Conservation (phyloP, 1,284 basidiomycete species). For the Trichosporon sp. region DNA sequence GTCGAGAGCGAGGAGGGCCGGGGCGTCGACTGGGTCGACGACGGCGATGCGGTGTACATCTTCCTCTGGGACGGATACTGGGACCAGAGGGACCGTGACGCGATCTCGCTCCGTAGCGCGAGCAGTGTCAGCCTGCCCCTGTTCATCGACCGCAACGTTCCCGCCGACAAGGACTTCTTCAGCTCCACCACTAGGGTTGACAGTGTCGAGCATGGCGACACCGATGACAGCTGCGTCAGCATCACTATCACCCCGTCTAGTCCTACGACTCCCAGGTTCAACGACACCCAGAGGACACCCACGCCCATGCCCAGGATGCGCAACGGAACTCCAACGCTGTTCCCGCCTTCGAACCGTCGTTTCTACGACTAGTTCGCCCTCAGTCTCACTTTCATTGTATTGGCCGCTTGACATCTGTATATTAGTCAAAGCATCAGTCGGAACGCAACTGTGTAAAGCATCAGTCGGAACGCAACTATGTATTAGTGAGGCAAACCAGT, state of each 20-base stretch:
- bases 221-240: background rate
- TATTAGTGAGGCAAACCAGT: background rate
- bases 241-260: background rate
- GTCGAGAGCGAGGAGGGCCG: background rate
- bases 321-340: background rate
- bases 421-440: too few relatives aligned
- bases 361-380: background rate
- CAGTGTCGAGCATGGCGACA: background rate
- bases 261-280: background rate
- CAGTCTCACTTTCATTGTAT: too few relatives aligned
- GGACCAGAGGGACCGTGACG: background rate
- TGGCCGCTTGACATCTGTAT: too few relatives aligned
- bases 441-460: too few relatives aligned
- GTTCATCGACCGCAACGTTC: background rate
- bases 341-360: background rate
- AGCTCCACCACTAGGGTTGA: too few relatives aligned
- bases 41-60: background rate
- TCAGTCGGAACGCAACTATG: background rate
- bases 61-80: background rate
- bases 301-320: background rate
- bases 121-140: background rate
- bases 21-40: background rate
- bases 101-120: background rate
- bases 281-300: background rate
- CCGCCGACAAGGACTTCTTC: background rate